Percentiles rank a stretch among this genome's conserved stretches.
Conservation (phyloP, 257 asterid species). For the Capsicum chinense region DNA sequence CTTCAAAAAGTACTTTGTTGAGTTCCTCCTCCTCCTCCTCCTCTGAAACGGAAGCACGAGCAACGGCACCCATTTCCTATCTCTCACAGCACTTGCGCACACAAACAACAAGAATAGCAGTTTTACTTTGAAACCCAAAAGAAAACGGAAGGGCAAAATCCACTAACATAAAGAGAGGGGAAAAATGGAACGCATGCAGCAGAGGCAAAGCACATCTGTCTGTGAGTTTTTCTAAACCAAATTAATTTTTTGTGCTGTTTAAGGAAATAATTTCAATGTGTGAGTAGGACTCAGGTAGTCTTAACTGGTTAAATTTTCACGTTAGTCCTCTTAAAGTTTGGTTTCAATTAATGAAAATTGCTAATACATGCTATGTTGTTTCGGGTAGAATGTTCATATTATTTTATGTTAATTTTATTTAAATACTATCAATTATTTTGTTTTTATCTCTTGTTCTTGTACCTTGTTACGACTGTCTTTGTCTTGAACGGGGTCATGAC, state of each 20-base stretch:
- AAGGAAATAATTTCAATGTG: neutral
- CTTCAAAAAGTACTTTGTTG: slow-evolving; percentile 26
- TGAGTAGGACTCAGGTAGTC: neutral
- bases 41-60: slow-evolving; percentile 1
- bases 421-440: too few species aligned
- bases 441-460: too few species aligned
- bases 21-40: slow-evolving; percentile 11
- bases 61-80: slow-evolving; percentile 25
- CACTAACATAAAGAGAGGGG: neutral
- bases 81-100: neutral
- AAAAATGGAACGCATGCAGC: slow-evolving; percentile 34
- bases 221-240: neutral
- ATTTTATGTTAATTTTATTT: too few species aligned
- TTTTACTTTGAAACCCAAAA: neutral
- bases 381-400: too few species aligned
- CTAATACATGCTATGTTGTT: neutral
- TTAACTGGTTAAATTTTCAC: neutral
- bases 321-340: neutral
- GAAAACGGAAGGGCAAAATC: neutral
- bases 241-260: neutral
- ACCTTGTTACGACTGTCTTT: too few species aligned
- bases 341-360: neutral
- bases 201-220: slow-evolving; percentile 25
- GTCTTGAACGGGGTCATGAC: too few species aligned
- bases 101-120: slow-evolving; percentile 20